A percentile compares a stretch with the other conserved stretches of the same genome.
Conservation (phyloP, 129 eudicot species). For the Escallonia rubra region DNA sequence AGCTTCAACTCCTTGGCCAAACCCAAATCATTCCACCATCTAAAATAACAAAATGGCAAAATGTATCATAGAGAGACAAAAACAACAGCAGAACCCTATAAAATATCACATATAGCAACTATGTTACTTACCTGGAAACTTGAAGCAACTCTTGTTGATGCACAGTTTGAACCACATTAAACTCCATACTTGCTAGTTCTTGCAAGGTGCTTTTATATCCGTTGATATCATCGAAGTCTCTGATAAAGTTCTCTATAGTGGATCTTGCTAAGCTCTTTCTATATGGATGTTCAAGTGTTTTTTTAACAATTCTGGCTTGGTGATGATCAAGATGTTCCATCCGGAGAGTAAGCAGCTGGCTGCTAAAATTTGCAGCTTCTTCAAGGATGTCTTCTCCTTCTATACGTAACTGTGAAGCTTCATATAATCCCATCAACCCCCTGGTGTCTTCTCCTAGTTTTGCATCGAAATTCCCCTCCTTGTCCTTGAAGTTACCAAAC, state of each 20-base stretch:
- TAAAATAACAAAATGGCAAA: background rate
- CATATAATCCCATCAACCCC: slow-evolving; percentile 39
- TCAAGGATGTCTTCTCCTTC: slow-evolving; percentile 38
- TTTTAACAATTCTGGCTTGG: background rate
- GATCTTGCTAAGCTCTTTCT: slow-evolving; percentile 18
- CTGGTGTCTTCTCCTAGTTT: slow-evolving; percentile 7
- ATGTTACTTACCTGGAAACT: slow-evolving; percentile 24
- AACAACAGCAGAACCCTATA: too few species aligned
- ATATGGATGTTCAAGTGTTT: slow-evolving; percentile 19
- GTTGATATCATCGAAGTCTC: background rate
- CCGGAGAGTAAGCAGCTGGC: background rate
- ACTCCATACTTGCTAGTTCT: slow-evolving; percentile 21
- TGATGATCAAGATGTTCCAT: slow-evolving; percentile 3
- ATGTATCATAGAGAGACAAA: background rate
- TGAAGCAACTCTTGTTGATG: slow-evolving; percentile 17
- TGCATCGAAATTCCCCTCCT: slow-evolving; percentile 20
- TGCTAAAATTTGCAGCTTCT: slow-evolving; percentile 24
- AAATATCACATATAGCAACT: too few species aligned
- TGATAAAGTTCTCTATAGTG: background rate
- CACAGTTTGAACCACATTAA: background rate
- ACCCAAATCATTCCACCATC: slow-evolving; percentile 64
- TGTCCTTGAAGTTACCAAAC: slow-evolving; percentile 21
- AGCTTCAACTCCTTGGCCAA: slow-evolving; percentile 37
- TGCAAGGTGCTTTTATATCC: slow-evolving; percentile 5
- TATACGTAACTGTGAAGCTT: slow-evolving; percentile 37